Evolutionary conservation across 805 yeast genomes (phyloP), one percentile per base, ranked within the genome.

Genomic region (Saccharomycodes ludwigii): DNA sequence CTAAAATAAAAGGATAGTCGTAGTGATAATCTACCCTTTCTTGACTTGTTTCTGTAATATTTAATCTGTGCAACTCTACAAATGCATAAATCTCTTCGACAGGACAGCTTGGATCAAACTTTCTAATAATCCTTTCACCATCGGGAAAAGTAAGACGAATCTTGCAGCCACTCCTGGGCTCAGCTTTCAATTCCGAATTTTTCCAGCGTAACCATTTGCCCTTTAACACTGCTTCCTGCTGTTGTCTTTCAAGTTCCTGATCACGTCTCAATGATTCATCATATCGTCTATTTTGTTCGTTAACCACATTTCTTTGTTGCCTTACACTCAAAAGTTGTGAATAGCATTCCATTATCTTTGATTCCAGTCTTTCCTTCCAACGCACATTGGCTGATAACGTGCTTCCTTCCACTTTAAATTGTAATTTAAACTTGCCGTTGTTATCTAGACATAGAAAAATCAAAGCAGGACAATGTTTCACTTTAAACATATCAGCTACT

Each of bases 241-340:
- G 35, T 24, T 32, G 39, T 20, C 47, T 47, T 24, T 45, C 43
- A 11, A 34, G 34, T 18, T 42, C 39, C 24, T 32, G 40, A 55
- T 86, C 97, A 21, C 70, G 63, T 12, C 68, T 66, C 21, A 86
- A 58, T 0, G 94, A 75, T 21, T 68, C 68, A 46, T 76, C 74
- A 55, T 75, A 85, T 14, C 91, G 84, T 27, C 67, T 58, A 46
- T 84, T 91, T 53, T 86, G 95, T 43, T 77, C n/a, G n/a, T n/a
- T n/a, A n/a, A n/a, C n/a, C n/a, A n/a, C n/a, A n/a, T n/a, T n/a
- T n/a, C n/a, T n/a, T n/a, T n/a, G n/a, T n/a, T n/a, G n/a, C n/a
- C n/a, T n/a, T n/a, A n/a, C n/a, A n/a, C n/a, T n/a, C n/a, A n/a
- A n/a, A n/a, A n/a, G n/a, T n/a, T n/a, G n/a, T n/a, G n/a, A n/a